Evolutionary conservation across 2,329 filamentous ascomycete genomes (phyloP).

Genomic region (Berkeleyomyces basicola): DNA sequence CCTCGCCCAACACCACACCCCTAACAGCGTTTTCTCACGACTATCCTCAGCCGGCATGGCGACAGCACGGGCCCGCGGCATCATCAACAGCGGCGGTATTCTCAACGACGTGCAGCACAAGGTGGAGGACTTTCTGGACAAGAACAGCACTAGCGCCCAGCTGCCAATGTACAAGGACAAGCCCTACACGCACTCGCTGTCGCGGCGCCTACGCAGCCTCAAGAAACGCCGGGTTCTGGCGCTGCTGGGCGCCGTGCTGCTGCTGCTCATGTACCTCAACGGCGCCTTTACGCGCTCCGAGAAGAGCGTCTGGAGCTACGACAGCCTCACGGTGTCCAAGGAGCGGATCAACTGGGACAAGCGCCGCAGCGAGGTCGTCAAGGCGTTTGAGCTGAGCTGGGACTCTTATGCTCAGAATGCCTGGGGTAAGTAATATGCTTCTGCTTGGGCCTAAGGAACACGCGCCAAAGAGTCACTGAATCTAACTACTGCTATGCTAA

Average conservation of each 20-base stretch:
- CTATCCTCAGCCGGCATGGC: not conserved
- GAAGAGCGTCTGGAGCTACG: slow-evolving; percentile 39
- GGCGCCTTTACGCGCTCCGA: slow-evolving; percentile 36
- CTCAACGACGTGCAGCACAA: slow-evolving; percentile 41
- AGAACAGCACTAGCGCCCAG: slow-evolving; percentile 26
- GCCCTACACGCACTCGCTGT: slow-evolving; percentile 46
- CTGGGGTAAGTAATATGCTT: slow-evolving; percentile 54
- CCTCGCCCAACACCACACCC: no score
- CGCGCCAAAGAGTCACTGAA: not conserved
- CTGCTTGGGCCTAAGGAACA: not conserved
- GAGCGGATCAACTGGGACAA: slow-evolving; percentile 53
- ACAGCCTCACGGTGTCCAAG: slow-evolving; percentile 27
- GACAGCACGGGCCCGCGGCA: slow-evolving; percentile 20
- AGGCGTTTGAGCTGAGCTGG: slow-evolving; percentile 86
- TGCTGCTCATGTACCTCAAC: slow-evolving; percentile 51
- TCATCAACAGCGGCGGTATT: slow-evolving; percentile 20
- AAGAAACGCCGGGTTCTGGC: slow-evolving; percentile 39
- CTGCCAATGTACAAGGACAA: slow-evolving; percentile 99
- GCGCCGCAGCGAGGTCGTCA: slow-evolving; percentile 65
- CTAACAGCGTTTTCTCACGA: not conserved
- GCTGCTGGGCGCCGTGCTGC: slow-evolving; percentile 33
- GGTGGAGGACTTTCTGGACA: slow-evolving; percentile 48
- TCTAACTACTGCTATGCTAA: slow-evolving; percentile 16
- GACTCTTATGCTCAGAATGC: slow-evolving; percentile 82
- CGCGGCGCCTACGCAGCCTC: slow-evolving; percentile 42